These are phyloP conservation scores for Colletotrichum sp. DNA, from an alignment of 2,329 filamentous ascomycete species.

Conservation along the genomic window DNA sequence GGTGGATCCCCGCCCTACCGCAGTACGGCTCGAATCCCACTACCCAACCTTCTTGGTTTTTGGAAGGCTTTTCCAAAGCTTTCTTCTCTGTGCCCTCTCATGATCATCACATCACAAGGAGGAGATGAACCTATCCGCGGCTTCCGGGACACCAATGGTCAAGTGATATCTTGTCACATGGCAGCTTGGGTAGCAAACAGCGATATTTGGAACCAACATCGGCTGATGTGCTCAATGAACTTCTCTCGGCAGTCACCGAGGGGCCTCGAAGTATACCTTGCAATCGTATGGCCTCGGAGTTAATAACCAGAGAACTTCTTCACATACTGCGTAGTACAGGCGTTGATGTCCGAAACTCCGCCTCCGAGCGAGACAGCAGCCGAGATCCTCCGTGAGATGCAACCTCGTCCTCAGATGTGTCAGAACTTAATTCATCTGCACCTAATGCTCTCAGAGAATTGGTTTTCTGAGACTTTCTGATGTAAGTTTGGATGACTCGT, in stretches of 20 bases:
- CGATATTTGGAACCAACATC: background rate
- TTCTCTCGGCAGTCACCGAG: background rate
- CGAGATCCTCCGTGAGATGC: background rate
- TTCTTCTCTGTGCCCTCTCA: background rate
- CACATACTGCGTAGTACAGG: too few species aligned
- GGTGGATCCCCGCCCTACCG: background rate
- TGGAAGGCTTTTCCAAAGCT: background rate
- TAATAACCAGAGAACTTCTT: background rate
- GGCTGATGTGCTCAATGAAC: background rate
- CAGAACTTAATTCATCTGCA: background rate
- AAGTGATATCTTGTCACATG: background rate
- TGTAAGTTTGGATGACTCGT: background rate
- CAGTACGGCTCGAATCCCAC: background rate
- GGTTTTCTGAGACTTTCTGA: background rate
- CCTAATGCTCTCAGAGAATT: background rate
- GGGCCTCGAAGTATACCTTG: background rate
- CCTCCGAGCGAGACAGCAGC: background rate
- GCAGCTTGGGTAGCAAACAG: background rate
- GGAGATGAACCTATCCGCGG: background rate
- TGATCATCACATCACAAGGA: slow-evolving; percentile 6
- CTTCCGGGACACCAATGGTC: background rate
- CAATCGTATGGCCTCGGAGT: background rate
- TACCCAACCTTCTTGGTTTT: background rate
- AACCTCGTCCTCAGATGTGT: background rate
- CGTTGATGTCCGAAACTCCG: background rate